These are phyloP conservation scores for Remersonia thermophila DNA, from an alignment of 2,329 filamentous ascomycete species.

Conservation along the genomic window DNA sequence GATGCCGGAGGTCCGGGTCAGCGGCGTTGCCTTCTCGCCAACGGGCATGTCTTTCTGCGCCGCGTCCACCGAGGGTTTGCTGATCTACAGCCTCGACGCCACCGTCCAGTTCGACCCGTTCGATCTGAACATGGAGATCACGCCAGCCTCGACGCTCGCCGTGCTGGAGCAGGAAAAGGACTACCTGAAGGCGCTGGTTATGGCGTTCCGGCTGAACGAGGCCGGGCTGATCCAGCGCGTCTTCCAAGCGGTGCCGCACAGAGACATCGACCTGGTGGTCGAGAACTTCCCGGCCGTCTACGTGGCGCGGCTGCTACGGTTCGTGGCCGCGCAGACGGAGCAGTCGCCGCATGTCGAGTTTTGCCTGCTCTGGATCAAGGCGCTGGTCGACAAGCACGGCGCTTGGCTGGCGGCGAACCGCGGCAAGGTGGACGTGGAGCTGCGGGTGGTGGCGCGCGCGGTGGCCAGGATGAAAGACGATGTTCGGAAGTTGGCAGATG, in stretches of 20 bases:
- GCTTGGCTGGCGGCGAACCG: constrained; percentile 72
- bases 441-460: constrained; percentile 71
- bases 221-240: constrained; percentile 68
- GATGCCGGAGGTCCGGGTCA: constrained; percentile 72
- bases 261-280: constrained; percentile 66
- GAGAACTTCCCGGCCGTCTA: constrained; percentile 74
- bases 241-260: constrained; percentile 69
- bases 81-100: constrained; percentile 86
- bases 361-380: constrained; percentile 84
- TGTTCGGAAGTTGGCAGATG: constrained; percentile 69
- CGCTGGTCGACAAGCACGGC: constrained; percentile 69
- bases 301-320: constrained; percentile 70
- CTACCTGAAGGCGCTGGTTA: constrained; percentile 84
- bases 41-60: constrained; percentile 87
- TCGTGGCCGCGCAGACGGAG: constrained; percentile 78
- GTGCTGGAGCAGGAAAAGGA: constrained; percentile 57
- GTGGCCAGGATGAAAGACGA: constrained; percentile 71
- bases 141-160: constrained; percentile 68
- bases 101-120: constrained; percentile 85
- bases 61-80: constrained; percentile 82
- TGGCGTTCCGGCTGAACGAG: constrained; percentile 95
- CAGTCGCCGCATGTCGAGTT: constrained; percentile 90
- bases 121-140: constrained; percentile 88
- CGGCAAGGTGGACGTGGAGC: constrained; percentile 68
- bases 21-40: constrained; percentile 75